Evolutionary conservation across 192 early-diverging fungal genomes (phyloP).

Genomic region (Entomortierella lignicola): DNA sequence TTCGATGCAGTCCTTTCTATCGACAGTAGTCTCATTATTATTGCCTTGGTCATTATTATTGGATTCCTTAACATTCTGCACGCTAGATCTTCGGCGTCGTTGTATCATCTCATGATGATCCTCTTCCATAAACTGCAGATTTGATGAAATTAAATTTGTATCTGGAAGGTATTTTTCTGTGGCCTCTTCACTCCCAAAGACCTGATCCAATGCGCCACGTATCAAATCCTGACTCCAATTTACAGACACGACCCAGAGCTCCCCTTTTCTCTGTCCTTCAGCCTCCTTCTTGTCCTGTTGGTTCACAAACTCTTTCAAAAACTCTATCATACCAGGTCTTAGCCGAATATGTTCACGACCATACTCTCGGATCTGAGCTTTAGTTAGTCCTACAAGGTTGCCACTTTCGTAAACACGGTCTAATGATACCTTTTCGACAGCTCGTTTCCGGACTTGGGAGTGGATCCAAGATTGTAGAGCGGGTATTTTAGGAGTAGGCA

Average conservation of each 20-base stretch:
- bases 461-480: slow-evolving; percentile 44
- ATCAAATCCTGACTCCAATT: slow-evolving; percentile 54
- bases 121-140: slow-evolving; percentile 31
- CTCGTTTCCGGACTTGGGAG: slow-evolving; percentile 46
- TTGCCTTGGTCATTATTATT: too few species aligned
- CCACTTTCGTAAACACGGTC: slow-evolving; percentile 48
- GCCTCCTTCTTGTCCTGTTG: slow-evolving; percentile 14
- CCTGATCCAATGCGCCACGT: slow-evolving; percentile 41
- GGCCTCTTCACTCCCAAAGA: slow-evolving; percentile 47
- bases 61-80: too few species aligned
- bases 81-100: slow-evolving; percentile 18
- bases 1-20: neutral
- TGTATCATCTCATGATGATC: slow-evolving; percentile 18
- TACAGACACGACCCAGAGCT: slow-evolving; percentile 43
- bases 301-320: slow-evolving; percentile 28
- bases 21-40: neutral
- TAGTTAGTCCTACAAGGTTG: slow-evolving; percentile 32
- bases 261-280: slow-evolving; percentile 7
- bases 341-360: slow-evolving; percentile 26
- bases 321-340: slow-evolving; percentile 30
- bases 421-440: slow-evolving; percentile 31
- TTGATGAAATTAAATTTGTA: slow-evolving; percentile 41
- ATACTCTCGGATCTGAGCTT: slow-evolving; percentile 35
- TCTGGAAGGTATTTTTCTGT: slow-evolving; percentile 33
- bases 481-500: slow-evolving; percentile 33